A percentile compares a stretch with the other conserved stretches of the same genome.
Conservation (phyloP, 768 basidiomycete species). For the Leccinum broughii region DNA sequence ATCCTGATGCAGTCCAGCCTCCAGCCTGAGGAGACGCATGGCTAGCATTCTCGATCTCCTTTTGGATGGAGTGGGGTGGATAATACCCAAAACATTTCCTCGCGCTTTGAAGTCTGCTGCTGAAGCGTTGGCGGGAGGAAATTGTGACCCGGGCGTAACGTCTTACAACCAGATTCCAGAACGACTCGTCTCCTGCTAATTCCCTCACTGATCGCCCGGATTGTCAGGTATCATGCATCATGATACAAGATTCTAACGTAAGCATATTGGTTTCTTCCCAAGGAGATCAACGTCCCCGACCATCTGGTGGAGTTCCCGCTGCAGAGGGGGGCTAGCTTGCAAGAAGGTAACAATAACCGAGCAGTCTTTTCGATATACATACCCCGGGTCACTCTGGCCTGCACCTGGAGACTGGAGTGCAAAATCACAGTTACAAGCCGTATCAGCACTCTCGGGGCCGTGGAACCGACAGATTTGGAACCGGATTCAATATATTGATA, state of each 20-base stretch:
- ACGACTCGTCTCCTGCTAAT: neutral
- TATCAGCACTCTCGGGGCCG: neutral
- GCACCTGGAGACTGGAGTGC: too few species aligned
- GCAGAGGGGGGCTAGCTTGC: too few species aligned
- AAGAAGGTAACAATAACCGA: too few species aligned
- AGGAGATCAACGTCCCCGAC: too few species aligned
- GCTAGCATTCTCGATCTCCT: neutral
- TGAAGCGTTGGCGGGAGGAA: neutral
- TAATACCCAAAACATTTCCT: neutral
- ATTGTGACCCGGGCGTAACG: too few species aligned
- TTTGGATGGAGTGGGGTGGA: neutral
- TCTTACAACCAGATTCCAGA: too few species aligned
- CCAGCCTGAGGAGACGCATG: neutral
- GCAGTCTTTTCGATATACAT: too few species aligned
- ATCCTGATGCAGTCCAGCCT: neutral
- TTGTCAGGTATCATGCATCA: neutral
- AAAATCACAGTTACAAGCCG: too few species aligned
- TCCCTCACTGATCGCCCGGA: neutral
- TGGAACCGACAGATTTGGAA: neutral
- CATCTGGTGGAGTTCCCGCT: too few species aligned
- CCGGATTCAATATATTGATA: neutral
- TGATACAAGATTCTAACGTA: neutral
- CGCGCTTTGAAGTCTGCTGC: neutral
- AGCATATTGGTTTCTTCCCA: too few species aligned
- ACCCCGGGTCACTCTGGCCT: too few species aligned